These are phyloP conservation scores for Botrytis deweyae DNA, from an alignment of 2,329 filamentous ascomycete species.

Conservation along the genomic window DNA sequence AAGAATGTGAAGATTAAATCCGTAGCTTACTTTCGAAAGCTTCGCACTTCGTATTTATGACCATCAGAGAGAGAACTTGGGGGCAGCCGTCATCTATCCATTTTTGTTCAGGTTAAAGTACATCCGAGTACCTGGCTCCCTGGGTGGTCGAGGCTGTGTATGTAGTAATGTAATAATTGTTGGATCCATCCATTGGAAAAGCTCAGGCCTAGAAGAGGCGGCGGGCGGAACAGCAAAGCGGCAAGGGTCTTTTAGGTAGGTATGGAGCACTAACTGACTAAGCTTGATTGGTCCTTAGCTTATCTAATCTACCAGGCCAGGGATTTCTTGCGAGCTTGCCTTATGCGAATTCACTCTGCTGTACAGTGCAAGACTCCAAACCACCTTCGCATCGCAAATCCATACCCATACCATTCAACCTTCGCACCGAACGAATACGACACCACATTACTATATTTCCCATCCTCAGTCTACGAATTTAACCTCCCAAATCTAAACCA, in stretches of 20 bases:
- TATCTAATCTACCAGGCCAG: background rate
- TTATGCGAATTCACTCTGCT: background rate
- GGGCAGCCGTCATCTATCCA: conserved; percentile 1
- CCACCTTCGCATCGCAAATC: background rate
- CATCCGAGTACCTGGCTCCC: background rate
- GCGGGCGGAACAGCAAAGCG: background rate
- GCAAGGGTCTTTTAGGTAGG: background rate
- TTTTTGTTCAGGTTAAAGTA: background rate
- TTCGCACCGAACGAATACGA: background rate
- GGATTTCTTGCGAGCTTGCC: conserved; percentile 1
- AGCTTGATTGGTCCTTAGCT: background rate
- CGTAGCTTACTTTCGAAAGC: background rate
- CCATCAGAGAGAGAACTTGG: background rate
- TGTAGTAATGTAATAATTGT: background rate
- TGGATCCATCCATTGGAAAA: background rate
- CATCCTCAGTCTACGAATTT: background rate
- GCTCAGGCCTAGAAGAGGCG: background rate
- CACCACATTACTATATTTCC: background rate
- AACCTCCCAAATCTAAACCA: background rate
- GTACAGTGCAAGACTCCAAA: background rate
- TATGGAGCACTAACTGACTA: background rate
- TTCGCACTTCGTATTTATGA: background rate
- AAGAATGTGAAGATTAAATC: background rate
- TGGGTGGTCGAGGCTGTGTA: background rate
- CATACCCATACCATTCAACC: background rate